phyloP scores from a whole-genome alignment of 257 asterid species.

The Gentiana straminea region DNA sequence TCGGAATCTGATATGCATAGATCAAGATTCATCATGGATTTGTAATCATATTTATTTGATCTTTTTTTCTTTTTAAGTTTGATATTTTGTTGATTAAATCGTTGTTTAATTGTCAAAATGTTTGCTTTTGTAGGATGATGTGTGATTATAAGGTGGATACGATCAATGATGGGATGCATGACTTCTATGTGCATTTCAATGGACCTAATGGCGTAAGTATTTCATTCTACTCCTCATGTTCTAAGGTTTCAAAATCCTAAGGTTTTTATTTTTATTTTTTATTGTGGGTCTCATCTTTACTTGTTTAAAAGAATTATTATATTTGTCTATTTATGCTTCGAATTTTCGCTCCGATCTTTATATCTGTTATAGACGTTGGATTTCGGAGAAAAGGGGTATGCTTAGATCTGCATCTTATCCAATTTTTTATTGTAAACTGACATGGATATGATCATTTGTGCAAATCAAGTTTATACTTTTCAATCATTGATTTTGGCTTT shows the following conservation, averaged over 20 bases:
- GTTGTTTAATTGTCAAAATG: not conserved
- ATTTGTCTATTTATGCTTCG: not conserved
- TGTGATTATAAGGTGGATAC: slow-evolving; percentile 92
- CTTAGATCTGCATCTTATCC: too few relatives aligned
- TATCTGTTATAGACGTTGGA: too few relatives aligned
- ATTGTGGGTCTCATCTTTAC: not conserved
- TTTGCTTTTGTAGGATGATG: slow-evolving; percentile 67
- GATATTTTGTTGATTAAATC: slow-evolving; percentile 2
- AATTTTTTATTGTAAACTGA: too few relatives aligned
- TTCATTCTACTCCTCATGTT: slow-evolving; percentile 14
- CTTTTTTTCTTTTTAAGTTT: too few relatives aligned
- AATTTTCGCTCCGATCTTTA: too few relatives aligned
- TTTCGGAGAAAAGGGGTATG: too few relatives aligned
- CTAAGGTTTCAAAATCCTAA: slow-evolving; percentile 5
- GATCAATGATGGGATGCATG: slow-evolving; percentile 84
- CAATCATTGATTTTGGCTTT: not conserved
- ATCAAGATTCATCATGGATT: too few relatives aligned
- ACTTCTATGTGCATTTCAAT: slow-evolving; percentile 74
- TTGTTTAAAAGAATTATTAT: slow-evolving; percentile 1
- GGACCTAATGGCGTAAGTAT: slow-evolving; percentile 75
- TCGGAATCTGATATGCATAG: too few relatives aligned
- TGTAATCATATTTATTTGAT: too few relatives aligned
- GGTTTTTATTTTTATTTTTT: not conserved
- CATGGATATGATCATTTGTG: too few relatives aligned
- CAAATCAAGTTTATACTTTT: not conserved